Base-by-base conservation (phyloP, 2,329 filamentous ascomycete genomes). In the Parastagonospora nodorum region DNA sequence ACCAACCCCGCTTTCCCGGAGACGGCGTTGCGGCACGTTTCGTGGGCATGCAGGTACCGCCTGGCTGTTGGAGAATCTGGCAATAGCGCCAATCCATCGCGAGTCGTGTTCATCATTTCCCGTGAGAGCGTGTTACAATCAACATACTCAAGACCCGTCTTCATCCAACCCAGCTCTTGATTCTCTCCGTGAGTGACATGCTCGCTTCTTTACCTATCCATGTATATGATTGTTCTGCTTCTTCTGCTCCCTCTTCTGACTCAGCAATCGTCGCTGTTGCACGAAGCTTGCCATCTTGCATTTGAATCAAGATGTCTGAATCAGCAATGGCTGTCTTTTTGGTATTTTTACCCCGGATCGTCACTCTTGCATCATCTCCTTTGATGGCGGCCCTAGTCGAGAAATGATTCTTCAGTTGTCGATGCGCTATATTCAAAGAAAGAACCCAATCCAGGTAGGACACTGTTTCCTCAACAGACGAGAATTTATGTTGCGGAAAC, bases 361-460 rank as follows among this genome's bases (percentile, higher is more conserved):
- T 65, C 8, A 72, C 42, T 6, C 53, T 58, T 27, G 67, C 55
- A 7, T 68, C 63, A 11, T 61, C 53, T 14, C 50, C 56, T 46
- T 56, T 59, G 39, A 61, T 48, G 16, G 51, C 38, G 12, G 60
- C 61, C 14, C 60, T 53, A 11, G 59, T 51, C 14, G 44, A 42
- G 29, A 61, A 68, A 28, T 67, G 62, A 9, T 55, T 60, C 31
- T 60, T 58, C 33, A 74, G 56, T 9, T 71, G 42, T 24, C 60
- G 59, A 42, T 68, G 69, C 8, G 67, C 57, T 10, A 73, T 48
- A 41, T 73, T 59, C 3, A 72, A 47, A 4, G 71, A 65, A 27
- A 74, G 45, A 12, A 72, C 51, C 63, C 64, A 71, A 43, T 72
- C 65, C 2, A 73, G 46, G 45, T 72, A 73, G 1, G 64, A 64